Evolutionary conservation across 2,329 filamentous ascomycete species (phyloP).

Genomic region (Colletotrichum plurivorum): DNA sequence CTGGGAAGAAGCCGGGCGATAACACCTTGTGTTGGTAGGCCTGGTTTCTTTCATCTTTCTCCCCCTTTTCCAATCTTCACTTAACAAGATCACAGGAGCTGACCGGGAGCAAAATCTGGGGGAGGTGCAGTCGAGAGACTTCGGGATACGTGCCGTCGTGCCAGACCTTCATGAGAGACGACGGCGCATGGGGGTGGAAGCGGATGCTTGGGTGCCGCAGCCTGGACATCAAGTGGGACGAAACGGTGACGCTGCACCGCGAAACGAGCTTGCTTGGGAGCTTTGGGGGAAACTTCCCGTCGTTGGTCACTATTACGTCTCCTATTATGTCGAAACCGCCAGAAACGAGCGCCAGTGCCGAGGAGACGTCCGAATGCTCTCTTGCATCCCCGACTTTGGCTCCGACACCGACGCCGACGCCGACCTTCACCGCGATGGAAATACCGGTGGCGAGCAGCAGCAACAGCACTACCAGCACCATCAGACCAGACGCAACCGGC

Average conservation of each 20-base stretch:
- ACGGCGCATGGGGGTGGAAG: neutral
- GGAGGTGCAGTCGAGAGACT: neutral
- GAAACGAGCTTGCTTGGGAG: neutral
- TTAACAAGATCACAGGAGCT: neutral
- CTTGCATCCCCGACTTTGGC: neutral
- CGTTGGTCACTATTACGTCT: neutral
- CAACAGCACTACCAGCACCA: neutral
- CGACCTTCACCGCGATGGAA: neutral
- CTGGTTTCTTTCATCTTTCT: neutral
- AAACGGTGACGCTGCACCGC: conserved; percentile 10
- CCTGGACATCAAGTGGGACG: neutral
- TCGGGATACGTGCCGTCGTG: conserved; percentile 6
- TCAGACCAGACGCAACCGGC: neutral
- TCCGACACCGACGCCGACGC: neutral
- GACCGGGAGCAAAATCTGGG: neutral
- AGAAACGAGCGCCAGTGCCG: neutral
- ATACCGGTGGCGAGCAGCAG: neutral
- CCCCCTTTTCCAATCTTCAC: neutral
- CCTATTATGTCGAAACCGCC: no score
- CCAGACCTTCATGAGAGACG: conserved; percentile 17
- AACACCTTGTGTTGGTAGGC: conserved; percentile 12
- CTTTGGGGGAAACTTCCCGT: neutral
- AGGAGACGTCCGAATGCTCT: neutral
- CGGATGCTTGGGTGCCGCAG: conserved; percentile 1
- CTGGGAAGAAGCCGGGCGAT: neutral